Base-by-base conservation (phyloP, 2,329 filamentous ascomycete genomes). In the Aaosphaeria arxii region DNA sequence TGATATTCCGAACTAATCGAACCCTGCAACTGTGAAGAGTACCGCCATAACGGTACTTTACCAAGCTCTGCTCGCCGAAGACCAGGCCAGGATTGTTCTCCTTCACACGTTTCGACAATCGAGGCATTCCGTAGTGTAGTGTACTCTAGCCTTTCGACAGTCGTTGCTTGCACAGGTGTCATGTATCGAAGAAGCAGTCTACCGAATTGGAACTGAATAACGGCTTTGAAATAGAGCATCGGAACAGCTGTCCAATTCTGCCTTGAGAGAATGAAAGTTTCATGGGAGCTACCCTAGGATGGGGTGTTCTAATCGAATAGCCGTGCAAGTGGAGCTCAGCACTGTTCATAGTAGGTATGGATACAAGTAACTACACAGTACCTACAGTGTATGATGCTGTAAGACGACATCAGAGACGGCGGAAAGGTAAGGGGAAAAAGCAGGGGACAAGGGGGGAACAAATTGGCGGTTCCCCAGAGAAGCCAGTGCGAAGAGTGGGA, bases 401-500 rank as follows among this genome's bases (percentile, higher is more conserved):
- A 55, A 64, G 63, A 60, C 57, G 52, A 55, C 55, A 63, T 57
- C 54, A 61, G 50, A 63, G 53, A 56, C 56, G 52, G 11, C 7
- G 31, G 41, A 17, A 24, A 17, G 31, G 41, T 9, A n/a, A 9
- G 33, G 33, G 33, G 9, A 36, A n/a, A n/a, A 40, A 40, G 11
- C 7, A 11, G 11, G 9, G 24, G 56, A 48, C 51, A 53, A 44
- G 50, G 42, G 41, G 44, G 24, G 40, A 36, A 36, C 40, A 49
- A 13, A 48, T 43, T 45, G 39, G 48, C 45, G 44, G 46, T 44
- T 50, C 47, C 50, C 50, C 48, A 11, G 9, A 43, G 41, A 48
- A 47, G 33, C 41, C 42, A 40, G 42, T 40, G 24, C 39, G 38
- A 44, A 35, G 40, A 24, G 11, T 46, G 46, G 7, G 49, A 29